These are phyloP conservation scores for Cafeteria roenbergensis DNA, from an alignment of 108 stramenopile genomes.

Conservation along the genomic window DNA sequence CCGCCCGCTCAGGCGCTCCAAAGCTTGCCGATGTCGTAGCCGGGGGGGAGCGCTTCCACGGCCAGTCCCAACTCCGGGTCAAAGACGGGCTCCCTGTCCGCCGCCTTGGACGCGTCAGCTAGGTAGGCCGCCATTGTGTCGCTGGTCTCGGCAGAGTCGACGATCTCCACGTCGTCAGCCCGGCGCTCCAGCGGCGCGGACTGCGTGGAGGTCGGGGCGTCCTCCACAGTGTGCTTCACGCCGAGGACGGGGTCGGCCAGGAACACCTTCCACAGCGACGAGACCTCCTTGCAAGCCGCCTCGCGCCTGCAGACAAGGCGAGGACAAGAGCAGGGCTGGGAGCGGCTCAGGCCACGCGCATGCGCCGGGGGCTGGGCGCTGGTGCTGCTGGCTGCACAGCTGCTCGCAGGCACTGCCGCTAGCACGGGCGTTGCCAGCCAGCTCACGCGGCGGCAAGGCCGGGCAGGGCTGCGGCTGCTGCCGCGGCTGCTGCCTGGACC, in stretches of 20 bases:
- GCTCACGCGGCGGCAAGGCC: no score
- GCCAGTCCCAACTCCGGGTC: slow-evolving; percentile 45
- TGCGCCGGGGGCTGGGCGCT: no score
- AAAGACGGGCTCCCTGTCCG: slow-evolving; percentile 27
- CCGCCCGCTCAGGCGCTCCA: slow-evolving; percentile 31
- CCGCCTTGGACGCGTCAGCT: slow-evolving; percentile 27
- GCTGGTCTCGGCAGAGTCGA: slow-evolving; percentile 24
- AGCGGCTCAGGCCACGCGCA: no score
- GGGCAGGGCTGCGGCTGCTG: slow-evolving; percentile 21
- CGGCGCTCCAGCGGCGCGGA: slow-evolving; percentile 5
- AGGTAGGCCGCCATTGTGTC: slow-evolving; percentile 43
- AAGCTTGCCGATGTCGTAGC: slow-evolving; percentile 26
- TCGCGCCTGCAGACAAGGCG: no score
- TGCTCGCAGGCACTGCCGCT: no score
- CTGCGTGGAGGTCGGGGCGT: slow-evolving; percentile 19
- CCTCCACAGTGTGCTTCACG: slow-evolving; percentile 37
- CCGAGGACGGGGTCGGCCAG: slow-evolving; percentile 39
- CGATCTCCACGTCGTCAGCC: slow-evolving; percentile 43
- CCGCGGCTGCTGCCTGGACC: no score
- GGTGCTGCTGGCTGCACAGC: no score
- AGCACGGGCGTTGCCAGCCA: no score
- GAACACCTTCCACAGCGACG: slow-evolving; percentile 30
- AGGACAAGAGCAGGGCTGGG: no score
- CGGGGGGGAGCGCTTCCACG: slow-evolving; percentile 35
- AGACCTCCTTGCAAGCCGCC: slow-evolving; percentile 31